Evolutionary conservation across 805 yeast species (phyloP).

Genomic region (Torulaspora indica): DNA sequence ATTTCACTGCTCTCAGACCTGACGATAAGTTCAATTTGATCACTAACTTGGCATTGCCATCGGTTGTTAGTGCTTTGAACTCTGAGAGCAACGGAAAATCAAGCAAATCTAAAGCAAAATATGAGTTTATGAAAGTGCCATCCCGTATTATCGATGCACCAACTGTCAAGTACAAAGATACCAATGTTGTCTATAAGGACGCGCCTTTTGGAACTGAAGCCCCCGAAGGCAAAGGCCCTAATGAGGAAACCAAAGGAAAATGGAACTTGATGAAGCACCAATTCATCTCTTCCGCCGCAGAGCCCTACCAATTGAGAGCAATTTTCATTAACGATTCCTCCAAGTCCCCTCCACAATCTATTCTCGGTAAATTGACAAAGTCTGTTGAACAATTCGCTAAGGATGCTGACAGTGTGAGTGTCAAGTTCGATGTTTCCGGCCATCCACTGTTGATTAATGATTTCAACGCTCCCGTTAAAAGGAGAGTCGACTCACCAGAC

Average conservation of each 20-base stretch:
- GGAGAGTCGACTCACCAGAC: slow-evolving; percentile 11
- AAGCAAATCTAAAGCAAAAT: slow-evolving; percentile 11
- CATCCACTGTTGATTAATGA: slow-evolving; percentile 18
- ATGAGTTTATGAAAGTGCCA: slow-evolving; percentile 22
- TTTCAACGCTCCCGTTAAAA: slow-evolving; percentile 16
- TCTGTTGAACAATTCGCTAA: slow-evolving; percentile 11
- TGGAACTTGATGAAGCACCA: slow-evolving; percentile 21
- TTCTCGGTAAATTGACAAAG: slow-evolving; percentile 13
- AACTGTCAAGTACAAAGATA: slow-evolving; percentile 16
- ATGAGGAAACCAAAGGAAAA: slow-evolving; percentile 22
- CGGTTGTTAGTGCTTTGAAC: slow-evolving; percentile 16
- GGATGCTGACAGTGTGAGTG: slow-evolving; percentile 20
- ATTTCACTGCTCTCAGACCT: slow-evolving; percentile 25
- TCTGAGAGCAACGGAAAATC: slow-evolving; percentile 4
- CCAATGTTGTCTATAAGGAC: slow-evolving; percentile 13
- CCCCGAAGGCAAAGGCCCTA: slow-evolving; percentile 1
- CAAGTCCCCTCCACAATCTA: slow-evolving; percentile 12
- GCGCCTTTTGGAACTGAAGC: slow-evolving; percentile 17
- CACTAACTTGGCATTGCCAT: slow-evolving; percentile 20
- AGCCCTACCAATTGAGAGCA: slow-evolving; percentile 16
- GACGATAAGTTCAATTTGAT: slow-evolving; percentile 20
- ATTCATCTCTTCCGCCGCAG: slow-evolving; percentile 12
- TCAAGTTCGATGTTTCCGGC: slow-evolving; percentile 15
- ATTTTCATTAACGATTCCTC: slow-evolving; percentile 17
- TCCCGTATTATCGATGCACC: slow-evolving; percentile 28